These are phyloP conservation scores for Candida boleticola DNA, from an alignment of 805 yeast species.

Conservation along the genomic window DNA sequence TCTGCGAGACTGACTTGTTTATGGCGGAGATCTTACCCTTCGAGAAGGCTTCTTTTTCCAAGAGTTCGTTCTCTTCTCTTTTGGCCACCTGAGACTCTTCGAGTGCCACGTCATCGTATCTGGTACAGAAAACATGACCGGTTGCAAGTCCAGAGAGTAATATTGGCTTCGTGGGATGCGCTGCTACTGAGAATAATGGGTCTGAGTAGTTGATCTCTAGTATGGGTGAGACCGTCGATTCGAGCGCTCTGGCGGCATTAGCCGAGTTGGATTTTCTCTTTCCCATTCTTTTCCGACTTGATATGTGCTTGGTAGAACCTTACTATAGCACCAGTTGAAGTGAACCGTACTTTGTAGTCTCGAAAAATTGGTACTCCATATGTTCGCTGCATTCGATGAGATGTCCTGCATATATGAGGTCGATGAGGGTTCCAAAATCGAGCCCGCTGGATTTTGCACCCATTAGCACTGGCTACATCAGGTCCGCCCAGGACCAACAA, in stretches of 20 bases:
- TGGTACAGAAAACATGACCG: constrained; percentile 66
- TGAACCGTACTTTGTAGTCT: too few species aligned
- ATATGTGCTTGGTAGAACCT: too few species aligned
- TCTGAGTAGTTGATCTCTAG: constrained; percentile 50
- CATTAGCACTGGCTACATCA: too few species aligned
- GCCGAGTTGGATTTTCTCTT: constrained; percentile 24
- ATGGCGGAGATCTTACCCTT: constrained; percentile 20
- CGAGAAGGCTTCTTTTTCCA: constrained; percentile 24
- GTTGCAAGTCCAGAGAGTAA: constrained; percentile 75
- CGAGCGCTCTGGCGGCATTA: constrained; percentile 27
- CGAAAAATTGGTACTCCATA: too few species aligned
- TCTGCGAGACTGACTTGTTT: constrained; percentile 29
- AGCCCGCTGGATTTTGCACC: too few species aligned
- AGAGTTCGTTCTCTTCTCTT: constrained; percentile 19
- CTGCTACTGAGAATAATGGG: constrained; percentile 72
- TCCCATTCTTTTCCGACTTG: constrained; percentile 11
- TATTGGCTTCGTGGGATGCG: constrained; percentile 72
- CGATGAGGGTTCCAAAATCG: too few species aligned
- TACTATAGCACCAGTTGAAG: too few species aligned
- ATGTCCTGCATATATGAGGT: too few species aligned
- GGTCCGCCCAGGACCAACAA: too few species aligned
- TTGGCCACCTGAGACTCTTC: constrained; percentile 27
- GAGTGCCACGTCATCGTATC: constrained; percentile 52
- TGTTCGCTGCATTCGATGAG: too few species aligned
- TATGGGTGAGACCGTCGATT: constrained; percentile 40